Base-by-base conservation (phyloP, 2,329 filamentous ascomycete genomes). In the Volutella citrinella region DNA sequence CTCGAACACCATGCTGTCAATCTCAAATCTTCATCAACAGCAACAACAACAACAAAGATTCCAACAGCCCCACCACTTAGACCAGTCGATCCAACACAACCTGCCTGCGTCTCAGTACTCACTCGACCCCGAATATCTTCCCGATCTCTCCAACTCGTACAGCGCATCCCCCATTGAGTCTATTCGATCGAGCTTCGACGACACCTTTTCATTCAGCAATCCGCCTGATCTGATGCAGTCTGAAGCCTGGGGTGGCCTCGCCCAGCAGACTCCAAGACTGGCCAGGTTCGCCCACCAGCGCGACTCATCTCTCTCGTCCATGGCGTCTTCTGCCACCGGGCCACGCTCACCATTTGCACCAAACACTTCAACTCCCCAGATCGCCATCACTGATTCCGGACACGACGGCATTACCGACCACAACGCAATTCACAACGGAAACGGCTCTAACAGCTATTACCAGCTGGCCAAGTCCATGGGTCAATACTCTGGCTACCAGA, bases 301-400 rank as follows among this genome's bases (percentile, higher is more conserved):
- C 46, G 76, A 81, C 44, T 76, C 77, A 3, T 81, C 77, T 7
- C 60, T 78, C 22, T 81, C 78, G 0, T 81, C 78, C 1, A 49
- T 80, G 24, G 76, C 74, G 10, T 81, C 78, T 16, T 81, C 77
- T 3, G 43, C 40, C 1, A 68, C 73, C 21, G 75, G 73, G n/a
- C 78, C 78, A 13, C 65, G 70, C 0, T 82, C 78, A 13, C 77
- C 78, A 5, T 81, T 68, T 54, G 70, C 68, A 23, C 63, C 69
- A 37, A 76, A 66, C 49, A 72, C 66, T 3, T 68, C 74, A 22
- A 76, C 79, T 41, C 77, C 77, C 4, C 74, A 78, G 8, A 76
- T 82, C 30, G 73, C 74, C 16, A 59, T 76, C 11, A 68, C 64
- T 27, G 74, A 78, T 43, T 60, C 71, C 12, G 42, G 52, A 11